These are phyloP conservation scores for Saccharomycopsis lassenensis DNA, from an alignment of 805 yeast genomes.

Conservation along the genomic window DNA sequence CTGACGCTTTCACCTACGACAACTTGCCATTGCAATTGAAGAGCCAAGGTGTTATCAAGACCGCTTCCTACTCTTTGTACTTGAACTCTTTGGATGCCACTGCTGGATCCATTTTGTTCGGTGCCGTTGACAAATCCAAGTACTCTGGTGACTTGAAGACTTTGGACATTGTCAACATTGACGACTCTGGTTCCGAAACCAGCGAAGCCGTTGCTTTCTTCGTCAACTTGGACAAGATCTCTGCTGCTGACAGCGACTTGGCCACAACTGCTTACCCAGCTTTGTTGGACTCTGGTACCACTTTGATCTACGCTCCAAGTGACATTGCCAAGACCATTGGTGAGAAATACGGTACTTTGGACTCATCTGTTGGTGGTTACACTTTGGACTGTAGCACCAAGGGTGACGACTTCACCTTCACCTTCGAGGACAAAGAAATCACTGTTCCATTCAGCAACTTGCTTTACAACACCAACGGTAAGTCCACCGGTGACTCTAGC, in stretches of 20 bases:
- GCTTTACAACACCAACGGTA: conserved; percentile 19
- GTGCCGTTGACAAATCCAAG: conserved; percentile 43
- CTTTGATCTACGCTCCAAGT: conserved; percentile 35
- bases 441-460: conserved; percentile 36
- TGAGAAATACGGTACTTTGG: conserved; percentile 24
- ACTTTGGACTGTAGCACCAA: conserved; percentile 32
- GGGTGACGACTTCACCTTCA: conserved; percentile 30
- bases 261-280: conserved; percentile 26
- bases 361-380: conserved; percentile 34
- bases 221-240: conserved; percentile 15
- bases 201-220: conserved; percentile 15
- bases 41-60: conserved; percentile 30
- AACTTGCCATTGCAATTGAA: conserved; percentile 26
- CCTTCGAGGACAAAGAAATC: conserved; percentile 48
- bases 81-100: conserved; percentile 24
- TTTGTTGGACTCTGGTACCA: conserved; percentile 35
- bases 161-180: conserved; percentile 19
- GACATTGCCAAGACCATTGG: conserved; percentile 20
- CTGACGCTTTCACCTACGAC: conserved; percentile 17
- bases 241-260: conserved; percentile 20
- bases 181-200: conserved; percentile 13
- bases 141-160: conserved; percentile 32
- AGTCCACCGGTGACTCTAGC: conserved; percentile 13
- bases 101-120: conserved; percentile 36
- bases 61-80: conserved; percentile 36